These are phyloP conservation scores for Phtheirospermum japonicum DNA, from an alignment of 257 asterid genomes.

Conservation along the genomic window DNA sequence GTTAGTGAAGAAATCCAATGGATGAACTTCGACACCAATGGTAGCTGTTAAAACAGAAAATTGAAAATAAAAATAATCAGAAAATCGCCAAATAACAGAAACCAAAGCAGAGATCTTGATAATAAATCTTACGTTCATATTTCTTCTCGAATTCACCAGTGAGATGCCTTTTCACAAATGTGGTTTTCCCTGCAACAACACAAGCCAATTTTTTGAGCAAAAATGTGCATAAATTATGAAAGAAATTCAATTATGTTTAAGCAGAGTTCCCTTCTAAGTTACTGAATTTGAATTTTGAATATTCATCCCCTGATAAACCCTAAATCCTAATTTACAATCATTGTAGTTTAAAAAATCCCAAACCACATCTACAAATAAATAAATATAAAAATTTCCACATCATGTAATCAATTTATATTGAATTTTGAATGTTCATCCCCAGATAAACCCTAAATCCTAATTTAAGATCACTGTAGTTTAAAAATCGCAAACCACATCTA, in stretches of 20 bases:
- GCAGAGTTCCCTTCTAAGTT: neutral
- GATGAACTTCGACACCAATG: conserved; percentile 83
- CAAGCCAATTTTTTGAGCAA: neutral
- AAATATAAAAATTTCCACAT: too few relatives aligned
- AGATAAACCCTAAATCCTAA: neutral
- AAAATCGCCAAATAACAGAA: neutral
- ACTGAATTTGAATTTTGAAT: neutral
- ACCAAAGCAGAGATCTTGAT: neutral
- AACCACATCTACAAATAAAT: too few relatives aligned
- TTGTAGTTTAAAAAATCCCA: too few relatives aligned
- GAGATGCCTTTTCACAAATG: conserved; percentile 85
- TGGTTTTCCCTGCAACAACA: conserved; percentile 60
- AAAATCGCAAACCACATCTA: too few relatives aligned
- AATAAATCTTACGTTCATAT: conserved; percentile 61
- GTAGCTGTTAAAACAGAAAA: conserved; percentile 42
- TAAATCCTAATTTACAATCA: neutral
- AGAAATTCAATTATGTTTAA: too few relatives aligned
- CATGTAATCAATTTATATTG: too few relatives aligned
- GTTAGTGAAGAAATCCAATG: conserved; percentile 74
- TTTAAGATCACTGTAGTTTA: too few relatives aligned
- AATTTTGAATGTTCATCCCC: too few relatives aligned
- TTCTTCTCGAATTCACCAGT: conserved; percentile 93
- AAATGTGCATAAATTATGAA: neutral
- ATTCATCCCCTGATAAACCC: neutral
- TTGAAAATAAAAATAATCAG: neutral